Evolutionary conservation across 306 rosid species (phyloP).

Genomic region (Hylodesmum podocarpum): DNA sequence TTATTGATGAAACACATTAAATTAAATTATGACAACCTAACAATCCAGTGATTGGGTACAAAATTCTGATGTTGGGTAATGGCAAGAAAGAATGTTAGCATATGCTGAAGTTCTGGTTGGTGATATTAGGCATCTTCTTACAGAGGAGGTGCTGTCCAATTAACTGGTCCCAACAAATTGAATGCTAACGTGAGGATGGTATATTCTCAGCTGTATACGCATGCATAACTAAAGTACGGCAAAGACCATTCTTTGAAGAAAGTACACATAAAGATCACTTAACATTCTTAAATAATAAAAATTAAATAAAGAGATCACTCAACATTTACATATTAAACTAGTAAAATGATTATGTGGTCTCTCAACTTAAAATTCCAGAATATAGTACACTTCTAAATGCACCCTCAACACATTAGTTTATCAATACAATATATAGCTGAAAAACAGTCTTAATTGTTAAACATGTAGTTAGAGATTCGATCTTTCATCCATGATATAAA

Average conservation of each 20-base stretch:
- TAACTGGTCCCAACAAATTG: constrained; percentile 53
- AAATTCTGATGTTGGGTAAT: neutral
- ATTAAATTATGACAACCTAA: neutral
- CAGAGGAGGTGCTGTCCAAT: constrained; percentile 9
- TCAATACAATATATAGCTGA: too few species aligned
- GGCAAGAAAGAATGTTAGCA: constrained; percentile 31
- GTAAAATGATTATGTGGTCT: constrained; percentile 8
- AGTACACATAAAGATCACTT: constrained; percentile 20
- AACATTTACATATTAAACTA: constrained; percentile 8
- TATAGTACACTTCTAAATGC: too few species aligned
- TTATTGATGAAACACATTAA: too few species aligned
- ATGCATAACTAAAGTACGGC: constrained; percentile 40
- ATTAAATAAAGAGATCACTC: constrained; percentile 15
- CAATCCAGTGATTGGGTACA: neutral
- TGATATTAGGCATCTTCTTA: constrained; percentile 55
- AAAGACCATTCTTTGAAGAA: constrained; percentile 17
- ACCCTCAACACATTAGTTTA: too few species aligned
- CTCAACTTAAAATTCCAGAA: too few species aligned
- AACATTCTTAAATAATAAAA: too few species aligned
- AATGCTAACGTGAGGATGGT: constrained; percentile 16
- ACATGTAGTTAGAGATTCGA: too few species aligned
- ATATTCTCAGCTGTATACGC: constrained; percentile 32
- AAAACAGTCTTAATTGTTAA: too few species aligned
- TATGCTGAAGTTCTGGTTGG: constrained; percentile 65
- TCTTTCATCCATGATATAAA: too few species aligned